These are phyloP conservation scores for Mortierella sp. DNA, from an alignment of 371 early-diverging fungal genomes.

Conservation along the genomic window DNA sequence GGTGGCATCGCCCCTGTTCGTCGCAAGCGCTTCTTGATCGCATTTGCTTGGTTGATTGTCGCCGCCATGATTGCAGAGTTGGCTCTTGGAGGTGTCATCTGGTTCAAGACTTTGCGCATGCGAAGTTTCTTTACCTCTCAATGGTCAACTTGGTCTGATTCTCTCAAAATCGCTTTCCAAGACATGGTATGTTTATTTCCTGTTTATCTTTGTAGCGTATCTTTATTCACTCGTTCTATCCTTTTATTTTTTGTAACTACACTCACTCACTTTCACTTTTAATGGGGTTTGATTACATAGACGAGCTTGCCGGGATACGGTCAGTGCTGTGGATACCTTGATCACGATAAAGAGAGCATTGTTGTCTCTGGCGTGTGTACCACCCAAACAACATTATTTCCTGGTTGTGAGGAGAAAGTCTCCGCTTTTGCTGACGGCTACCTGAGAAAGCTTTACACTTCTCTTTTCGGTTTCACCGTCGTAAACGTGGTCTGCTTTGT, in stretches of 20 bases:
- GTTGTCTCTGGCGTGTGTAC: conserved; percentile 25
- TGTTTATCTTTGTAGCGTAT: background rate
- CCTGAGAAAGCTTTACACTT: conserved; percentile 53
- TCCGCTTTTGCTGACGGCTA: conserved; percentile 48
- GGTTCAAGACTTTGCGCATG: conserved; percentile 57
- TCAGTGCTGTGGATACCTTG: conserved; percentile 46
- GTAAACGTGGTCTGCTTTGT: conserved; percentile 55
- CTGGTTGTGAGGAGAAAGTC: conserved; percentile 55
- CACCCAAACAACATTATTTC: background rate
- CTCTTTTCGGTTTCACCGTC: conserved; percentile 57
- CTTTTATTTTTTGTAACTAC: conserved; percentile 1
- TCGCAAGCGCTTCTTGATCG: conserved; percentile 33
- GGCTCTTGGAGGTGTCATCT: conserved; percentile 44
- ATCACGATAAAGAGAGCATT: conserved; percentile 5
- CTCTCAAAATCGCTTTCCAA: conserved; percentile 48
- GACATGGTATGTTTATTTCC: conserved; percentile 43
- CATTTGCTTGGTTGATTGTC: conserved; percentile 44
- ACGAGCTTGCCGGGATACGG: conserved; percentile 40
- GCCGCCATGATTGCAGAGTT: conserved; percentile 42
- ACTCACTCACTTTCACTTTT: background rate
- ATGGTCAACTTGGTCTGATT: conserved; percentile 38
- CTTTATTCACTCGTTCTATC: background rate
- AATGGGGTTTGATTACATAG: conserved; percentile 10
- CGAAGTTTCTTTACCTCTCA: conserved; percentile 39
- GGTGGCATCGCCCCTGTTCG: conserved; percentile 42